These are phyloP conservation scores for Furcasterigmium furcatum DNA, from an alignment of 2,329 filamentous ascomycete species.

Conservation along the genomic window DNA sequence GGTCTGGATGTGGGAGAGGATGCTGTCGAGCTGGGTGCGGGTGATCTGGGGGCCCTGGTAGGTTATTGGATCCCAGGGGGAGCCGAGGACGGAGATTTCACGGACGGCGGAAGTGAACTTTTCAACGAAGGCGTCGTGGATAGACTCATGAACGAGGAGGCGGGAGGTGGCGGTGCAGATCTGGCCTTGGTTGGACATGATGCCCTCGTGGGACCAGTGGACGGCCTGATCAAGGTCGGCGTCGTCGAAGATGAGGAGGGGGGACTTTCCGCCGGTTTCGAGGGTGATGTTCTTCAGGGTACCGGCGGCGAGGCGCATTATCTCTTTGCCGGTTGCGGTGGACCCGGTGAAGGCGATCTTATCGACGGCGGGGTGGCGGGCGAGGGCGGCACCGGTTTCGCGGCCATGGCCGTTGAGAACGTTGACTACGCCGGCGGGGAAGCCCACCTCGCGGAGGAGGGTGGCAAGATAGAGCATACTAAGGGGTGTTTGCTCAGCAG, in stretches of 20 bases:
- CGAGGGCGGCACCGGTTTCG: constrained; percentile 62
- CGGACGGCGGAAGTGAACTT: constrained; percentile 56
- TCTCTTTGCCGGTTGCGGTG: constrained; percentile 63
- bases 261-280: constrained; percentile 59
- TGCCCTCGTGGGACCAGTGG: constrained; percentile 39
- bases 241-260: constrained; percentile 57
- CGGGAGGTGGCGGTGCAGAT: constrained; percentile 61
- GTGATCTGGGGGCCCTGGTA: constrained; percentile 69
- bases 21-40: constrained; percentile 59
- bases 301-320: constrained; percentile 65
- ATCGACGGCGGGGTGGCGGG: constrained; percentile 60
- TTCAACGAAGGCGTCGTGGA: constrained; percentile 59
- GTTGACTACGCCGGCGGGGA: constrained; percentile 71
- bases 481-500: constrained; percentile 58
- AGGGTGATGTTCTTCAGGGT: constrained; percentile 58
- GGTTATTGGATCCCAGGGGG: constrained; percentile 60
- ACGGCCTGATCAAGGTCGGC: constrained; percentile 60
- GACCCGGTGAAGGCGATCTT: constrained; percentile 74
- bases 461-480: constrained; percentile 59
- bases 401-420: constrained; percentile 65
- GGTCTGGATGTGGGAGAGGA: constrained; percentile 63
- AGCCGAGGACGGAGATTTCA: constrained; percentile 55
- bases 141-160: constrained; percentile 53
- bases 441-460: constrained; percentile 66
- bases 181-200: constrained; percentile 56